These are phyloP conservation scores for Myxozyma kluyveri DNA, from an alignment of 805 yeast species.

Conservation along the genomic window DNA sequence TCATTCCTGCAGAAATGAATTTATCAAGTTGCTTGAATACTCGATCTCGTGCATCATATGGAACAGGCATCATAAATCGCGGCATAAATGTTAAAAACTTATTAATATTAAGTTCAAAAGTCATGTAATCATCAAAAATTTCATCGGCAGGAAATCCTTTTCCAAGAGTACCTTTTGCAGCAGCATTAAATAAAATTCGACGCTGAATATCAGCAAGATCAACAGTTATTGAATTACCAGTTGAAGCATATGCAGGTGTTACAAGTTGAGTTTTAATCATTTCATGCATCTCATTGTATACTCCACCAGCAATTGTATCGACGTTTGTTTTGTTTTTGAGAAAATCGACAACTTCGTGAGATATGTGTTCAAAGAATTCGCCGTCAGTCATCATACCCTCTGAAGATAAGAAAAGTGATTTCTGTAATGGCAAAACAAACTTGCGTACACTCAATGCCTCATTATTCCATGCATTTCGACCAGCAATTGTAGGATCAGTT, in stretches of 20 bases:
- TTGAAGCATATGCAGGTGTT: neutral
- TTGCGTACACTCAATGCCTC: neutral
- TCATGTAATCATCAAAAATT: constrained; percentile 7
- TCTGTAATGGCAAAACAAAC: constrained; percentile 4
- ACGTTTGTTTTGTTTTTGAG: constrained; percentile 2
- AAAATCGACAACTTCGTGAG: neutral
- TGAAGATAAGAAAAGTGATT: constrained; percentile 6
- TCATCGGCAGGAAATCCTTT: constrained; percentile 14
- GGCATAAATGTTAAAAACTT: constrained; percentile 17
- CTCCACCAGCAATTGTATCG: neutral
- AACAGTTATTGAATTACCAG: neutral
- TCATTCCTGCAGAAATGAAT: constrained; percentile 3
- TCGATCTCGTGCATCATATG: constrained; percentile 15
- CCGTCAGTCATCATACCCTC: neutral
- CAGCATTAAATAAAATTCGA: constrained; percentile 6
- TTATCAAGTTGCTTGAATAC: constrained; percentile 12
- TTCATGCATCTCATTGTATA: neutral
- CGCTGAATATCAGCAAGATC: constrained; percentile 8
- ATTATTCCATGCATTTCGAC: constrained; percentile 1
- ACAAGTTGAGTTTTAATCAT: neutral
- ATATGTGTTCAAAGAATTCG: constrained; percentile 1
- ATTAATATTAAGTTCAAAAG: constrained; percentile 18
- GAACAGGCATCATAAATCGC: constrained; percentile 10
- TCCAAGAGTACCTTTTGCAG: constrained; percentile 23
- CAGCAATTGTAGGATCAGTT: constrained; percentile 21